Base-by-base conservation (phyloP, 306 rosid species). In the Rosa multiflora region DNA sequence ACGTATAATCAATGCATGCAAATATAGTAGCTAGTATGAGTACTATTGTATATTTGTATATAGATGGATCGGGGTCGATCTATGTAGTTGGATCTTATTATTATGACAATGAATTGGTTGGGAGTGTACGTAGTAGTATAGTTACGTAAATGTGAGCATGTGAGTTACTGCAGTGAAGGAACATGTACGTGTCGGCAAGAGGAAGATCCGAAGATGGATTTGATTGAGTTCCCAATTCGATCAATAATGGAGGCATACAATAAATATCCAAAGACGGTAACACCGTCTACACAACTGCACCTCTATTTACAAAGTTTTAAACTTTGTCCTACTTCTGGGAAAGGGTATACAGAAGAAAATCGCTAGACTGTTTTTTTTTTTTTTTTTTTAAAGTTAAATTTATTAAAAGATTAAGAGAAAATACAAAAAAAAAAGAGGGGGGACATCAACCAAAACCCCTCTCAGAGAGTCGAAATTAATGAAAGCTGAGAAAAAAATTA, bases 101-200 rank as follows among this genome's bases (percentile, higher is more conserved):
- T 56, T n/a, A 56, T 56, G 67, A 32, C 69, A 32, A 15, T 0
- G 14, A 15, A 35, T 64, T 64, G 21, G 20, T 29, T 32, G 18
- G 69, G 9, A 10, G 20, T 63, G 42, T 63, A 32, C 43, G 20
- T 32, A 5, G 67, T 29, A 26, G 68, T 62, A 26, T 62, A 15
- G 3, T 35, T 64, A 32, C 21, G 46, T 35, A 32, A 44, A 64
- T 35, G 44, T 35, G 17, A 42, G 72, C 51, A 40, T 67, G 49
- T 40, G 72, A 40, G 15, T 9, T 18, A 42, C 72, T 40, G 32
- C 49, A 40, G 49, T 40, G 72, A 40, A 18, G 70, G 44, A 64
- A 35, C 70, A 64, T 64, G 46, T 35, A 64, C 5, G 11, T 64
- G 70, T 64, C 70, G 70, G 70, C 70, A 64, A 64, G 64, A 58